phyloP scores from a whole-genome alignment of 768 basidiomycete genomes.

The Termitomyces titanicus region DNA sequence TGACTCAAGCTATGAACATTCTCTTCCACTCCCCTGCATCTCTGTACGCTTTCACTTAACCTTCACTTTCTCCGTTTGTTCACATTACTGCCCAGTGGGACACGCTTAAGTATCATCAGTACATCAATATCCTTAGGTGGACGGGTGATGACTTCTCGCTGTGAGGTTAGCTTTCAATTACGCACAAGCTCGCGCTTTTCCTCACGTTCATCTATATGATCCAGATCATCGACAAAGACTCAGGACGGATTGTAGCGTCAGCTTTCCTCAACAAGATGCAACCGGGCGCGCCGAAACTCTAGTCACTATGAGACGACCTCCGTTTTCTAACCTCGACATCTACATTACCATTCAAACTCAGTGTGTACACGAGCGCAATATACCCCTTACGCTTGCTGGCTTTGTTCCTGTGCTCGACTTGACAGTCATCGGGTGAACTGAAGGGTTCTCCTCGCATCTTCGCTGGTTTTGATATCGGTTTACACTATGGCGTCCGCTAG shows the following conservation, averaged over 20 bases:
- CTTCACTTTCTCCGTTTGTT: slow-evolving; percentile 4
- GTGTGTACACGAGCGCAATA: slow-evolving; percentile 14
- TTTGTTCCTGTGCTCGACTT: neutral
- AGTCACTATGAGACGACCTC: neutral
- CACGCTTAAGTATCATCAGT: slow-evolving; percentile 54
- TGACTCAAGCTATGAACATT: slow-evolving; percentile 69
- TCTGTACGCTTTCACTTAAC: slow-evolving; percentile 36
- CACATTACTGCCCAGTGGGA: slow-evolving; percentile 39
- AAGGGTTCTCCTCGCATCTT: neutral
- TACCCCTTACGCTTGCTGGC: neutral
- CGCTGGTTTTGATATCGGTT: neutral
- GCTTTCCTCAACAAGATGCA: slow-evolving; percentile 75
- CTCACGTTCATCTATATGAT: neutral
- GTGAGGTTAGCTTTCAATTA: slow-evolving; percentile 48
- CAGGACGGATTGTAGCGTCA: slow-evolving; percentile 59
- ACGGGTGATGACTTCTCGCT: slow-evolving; percentile 66
- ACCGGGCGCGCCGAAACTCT: slow-evolving; percentile 49
- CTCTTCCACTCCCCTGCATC: slow-evolving; percentile 68
- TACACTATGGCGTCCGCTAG: neutral
- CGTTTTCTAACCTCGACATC: neutral
- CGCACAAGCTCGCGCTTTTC: slow-evolving; percentile 3
- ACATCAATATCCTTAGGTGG: slow-evolving; percentile 66
- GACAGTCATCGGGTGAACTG: neutral
- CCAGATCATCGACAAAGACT: slow-evolving; percentile 57
- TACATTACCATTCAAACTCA: slow-evolving; percentile 3